phyloP scores from a whole-genome alignment of 345 rosid genomes.

The Mallotus nudiflorus region DNA sequence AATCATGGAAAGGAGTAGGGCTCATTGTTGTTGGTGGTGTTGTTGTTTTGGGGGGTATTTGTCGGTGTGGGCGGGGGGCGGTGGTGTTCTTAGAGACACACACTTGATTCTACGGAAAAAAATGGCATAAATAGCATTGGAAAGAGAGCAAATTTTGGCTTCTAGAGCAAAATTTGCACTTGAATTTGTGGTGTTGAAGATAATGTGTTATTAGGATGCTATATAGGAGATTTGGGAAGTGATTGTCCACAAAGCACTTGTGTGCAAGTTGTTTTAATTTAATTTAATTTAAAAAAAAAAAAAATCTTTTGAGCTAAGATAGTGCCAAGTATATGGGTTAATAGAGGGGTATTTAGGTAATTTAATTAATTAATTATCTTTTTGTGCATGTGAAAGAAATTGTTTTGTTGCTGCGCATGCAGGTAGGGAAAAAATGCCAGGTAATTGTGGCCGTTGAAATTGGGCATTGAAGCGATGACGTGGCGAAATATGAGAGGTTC shows the following conservation, averaged over 20 bases:
- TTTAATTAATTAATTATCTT: background rate
- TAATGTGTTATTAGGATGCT: background rate
- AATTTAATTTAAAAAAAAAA: background rate
- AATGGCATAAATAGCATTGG: background rate
- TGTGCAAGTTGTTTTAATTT: too few species aligned
- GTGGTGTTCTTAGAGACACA: too few species aligned
- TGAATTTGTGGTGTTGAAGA: background rate
- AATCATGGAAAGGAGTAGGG: slow-evolving; percentile 8
- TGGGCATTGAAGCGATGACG: background rate
- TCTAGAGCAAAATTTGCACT: background rate
- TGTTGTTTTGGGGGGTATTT: too few species aligned
- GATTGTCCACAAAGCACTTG: background rate
- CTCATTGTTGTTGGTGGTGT: slow-evolving; percentile 7
- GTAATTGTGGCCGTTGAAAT: too few species aligned
- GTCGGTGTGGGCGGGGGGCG: too few species aligned
- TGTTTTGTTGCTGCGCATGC: too few species aligned
- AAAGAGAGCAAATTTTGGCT: background rate
- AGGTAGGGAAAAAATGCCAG: too few species aligned
- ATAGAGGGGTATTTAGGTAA: background rate
- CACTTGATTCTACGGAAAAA: too few species aligned
- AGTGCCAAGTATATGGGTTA: background rate
- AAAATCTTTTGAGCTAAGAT: background rate
- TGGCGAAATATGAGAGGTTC: background rate
- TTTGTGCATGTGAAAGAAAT: background rate
- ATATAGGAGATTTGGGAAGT: background rate